Evolutionary conservation across 2,329 filamentous ascomycete species (phyloP).

Genomic region (Colletotrichum sp.): DNA sequence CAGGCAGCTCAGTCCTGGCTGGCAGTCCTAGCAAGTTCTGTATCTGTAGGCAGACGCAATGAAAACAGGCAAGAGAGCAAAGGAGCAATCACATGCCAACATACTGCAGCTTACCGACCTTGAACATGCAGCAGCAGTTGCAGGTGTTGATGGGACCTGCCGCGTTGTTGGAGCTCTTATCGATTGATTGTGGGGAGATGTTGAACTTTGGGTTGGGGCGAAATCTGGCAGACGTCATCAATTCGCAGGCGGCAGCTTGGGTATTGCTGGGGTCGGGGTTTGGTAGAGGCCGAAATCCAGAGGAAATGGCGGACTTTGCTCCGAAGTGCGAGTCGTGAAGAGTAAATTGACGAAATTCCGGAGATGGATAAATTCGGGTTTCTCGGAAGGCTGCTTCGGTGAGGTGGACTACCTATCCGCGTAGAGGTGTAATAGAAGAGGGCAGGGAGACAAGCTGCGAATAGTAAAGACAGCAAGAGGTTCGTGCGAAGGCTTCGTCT

Average conservation of each 20-base stretch:
- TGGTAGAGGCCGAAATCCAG: background rate
- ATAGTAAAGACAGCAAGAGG: background rate
- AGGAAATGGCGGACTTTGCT: background rate
- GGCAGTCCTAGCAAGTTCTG: background rate
- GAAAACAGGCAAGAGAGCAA: background rate
- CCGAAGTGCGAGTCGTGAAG: background rate
- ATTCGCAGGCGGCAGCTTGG: background rate
- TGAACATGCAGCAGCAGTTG: conserved; percentile 1
- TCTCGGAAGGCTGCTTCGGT: background rate
- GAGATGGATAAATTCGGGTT: background rate
- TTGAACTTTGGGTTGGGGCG: background rate
- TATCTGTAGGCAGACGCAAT: background rate
- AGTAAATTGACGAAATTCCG: background rate
- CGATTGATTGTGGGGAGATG: conserved; percentile 3
- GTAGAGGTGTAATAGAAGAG: background rate
- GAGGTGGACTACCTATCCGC: background rate
- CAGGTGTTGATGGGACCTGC: background rate
- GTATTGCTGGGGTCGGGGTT: background rate
- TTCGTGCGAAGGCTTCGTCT: conserved; percentile 2
- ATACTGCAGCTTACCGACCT: background rate
- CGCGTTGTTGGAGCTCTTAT: conserved; percentile 6
- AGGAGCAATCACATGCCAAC: conserved; percentile 2
- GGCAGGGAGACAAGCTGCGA: background rate
- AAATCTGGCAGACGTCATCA: conserved; percentile 9
- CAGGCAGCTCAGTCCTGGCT: background rate